These are phyloP conservation scores for Parasitella parasitica DNA, from an alignment of 371 early-diverging fungal genomes.

Conservation along the genomic window DNA sequence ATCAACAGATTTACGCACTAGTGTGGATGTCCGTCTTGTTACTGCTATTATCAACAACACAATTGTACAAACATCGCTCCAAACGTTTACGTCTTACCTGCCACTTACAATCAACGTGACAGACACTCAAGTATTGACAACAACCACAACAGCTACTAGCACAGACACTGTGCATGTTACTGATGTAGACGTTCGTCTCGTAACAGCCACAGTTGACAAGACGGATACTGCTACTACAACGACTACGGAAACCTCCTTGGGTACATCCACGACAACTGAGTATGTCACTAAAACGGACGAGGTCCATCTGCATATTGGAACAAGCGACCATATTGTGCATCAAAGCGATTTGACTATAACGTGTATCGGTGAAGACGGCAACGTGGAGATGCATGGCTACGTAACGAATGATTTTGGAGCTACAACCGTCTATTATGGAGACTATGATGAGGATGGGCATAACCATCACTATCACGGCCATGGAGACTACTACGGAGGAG, in stretches of 20 bases:
- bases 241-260: not conserved
- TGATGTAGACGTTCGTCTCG: not conserved
- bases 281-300: not conserved
- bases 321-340: not conserved
- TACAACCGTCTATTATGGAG: not conserved
- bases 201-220: not conserved
- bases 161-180: not conserved
- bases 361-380: constrained; percentile 7
- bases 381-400: constrained; percentile 1
- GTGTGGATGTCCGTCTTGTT: not conserved
- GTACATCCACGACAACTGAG: not conserved
- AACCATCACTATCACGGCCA: not conserved
- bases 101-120: not conserved
- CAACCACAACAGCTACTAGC: not conserved
- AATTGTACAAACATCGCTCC: not conserved
- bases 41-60: not conserved
- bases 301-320: constrained; percentile 3
- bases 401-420: not conserved
- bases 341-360: not conserved
- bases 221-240: not conserved
- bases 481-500: not conserved
- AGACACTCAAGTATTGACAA: not conserved
- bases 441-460: not conserved
- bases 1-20: not conserved
- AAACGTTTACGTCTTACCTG: not conserved